Evolutionary conservation across 148 eudicot genomes (phyloP).

Genomic region (Agrostemma githago): DNA sequence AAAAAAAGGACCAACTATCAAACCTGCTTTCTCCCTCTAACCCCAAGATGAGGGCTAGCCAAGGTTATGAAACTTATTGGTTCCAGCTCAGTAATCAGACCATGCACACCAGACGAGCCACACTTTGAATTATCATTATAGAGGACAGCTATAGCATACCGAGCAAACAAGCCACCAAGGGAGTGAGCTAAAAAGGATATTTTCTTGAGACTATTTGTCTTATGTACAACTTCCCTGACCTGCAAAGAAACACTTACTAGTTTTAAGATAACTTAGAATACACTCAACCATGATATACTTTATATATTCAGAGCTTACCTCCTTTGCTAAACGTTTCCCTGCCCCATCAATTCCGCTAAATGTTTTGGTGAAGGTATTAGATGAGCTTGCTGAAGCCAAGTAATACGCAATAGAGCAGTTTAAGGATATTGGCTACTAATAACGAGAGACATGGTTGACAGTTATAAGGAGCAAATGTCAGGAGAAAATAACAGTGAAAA

Average conservation of each 20-base stretch:
- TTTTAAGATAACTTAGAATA: slow-evolving; percentile 1
- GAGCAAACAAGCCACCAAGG: slow-evolving; percentile 91
- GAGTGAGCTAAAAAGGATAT: slow-evolving; percentile 96
- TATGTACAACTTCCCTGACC: slow-evolving; percentile 74
- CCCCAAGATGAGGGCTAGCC: slow-evolving; percentile 99
- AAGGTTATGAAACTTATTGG: slow-evolving; percentile 87
- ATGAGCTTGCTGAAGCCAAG: slow-evolving; percentile 75
- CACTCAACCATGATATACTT: slow-evolving; percentile 1
- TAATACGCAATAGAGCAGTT: slow-evolving; percentile 16
- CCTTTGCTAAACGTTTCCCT: slow-evolving; percentile 91
- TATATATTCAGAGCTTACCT: slow-evolving; percentile 47
- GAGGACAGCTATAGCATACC: slow-evolving; percentile 79
- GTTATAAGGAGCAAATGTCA: slow-evolving; percentile 1
- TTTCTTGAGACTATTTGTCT: slow-evolving; percentile 62
- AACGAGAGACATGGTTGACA: neutral
- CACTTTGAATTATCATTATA: slow-evolving; percentile 40
- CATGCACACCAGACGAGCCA: slow-evolving; percentile 29
- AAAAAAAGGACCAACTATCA: neutral
- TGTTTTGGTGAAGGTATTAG: slow-evolving; percentile 75
- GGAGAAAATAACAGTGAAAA: neutral
- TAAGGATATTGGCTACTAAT: slow-evolving; percentile 4
- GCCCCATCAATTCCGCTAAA: slow-evolving; percentile 91
- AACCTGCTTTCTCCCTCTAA: slow-evolving; percentile 97
- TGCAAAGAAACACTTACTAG: slow-evolving; percentile 28
- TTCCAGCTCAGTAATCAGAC: slow-evolving; percentile 72